Base-by-base conservation (phyloP, 208 protist genomes). In the Jaenimonas drosophilae region DNA sequence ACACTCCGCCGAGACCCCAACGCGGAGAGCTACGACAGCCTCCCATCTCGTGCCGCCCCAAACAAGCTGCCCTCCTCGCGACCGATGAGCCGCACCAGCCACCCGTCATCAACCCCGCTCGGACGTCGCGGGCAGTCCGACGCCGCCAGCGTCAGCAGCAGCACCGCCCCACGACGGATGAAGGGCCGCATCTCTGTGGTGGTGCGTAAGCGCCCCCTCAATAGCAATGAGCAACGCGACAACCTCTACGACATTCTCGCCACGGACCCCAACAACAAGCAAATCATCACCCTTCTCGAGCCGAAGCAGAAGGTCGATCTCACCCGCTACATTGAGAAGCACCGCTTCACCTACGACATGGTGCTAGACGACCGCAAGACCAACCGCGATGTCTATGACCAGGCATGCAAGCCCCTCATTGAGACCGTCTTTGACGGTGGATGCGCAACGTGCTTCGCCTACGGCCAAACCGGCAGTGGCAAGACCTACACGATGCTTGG, bases 251-350 rank as follows among this genome's bases (percentile, higher is more conserved):
- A 96, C 58, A 83, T 96, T 42, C 64, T 95, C 6, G 85, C 77
- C 1, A 88, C 80, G 12, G 87, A 95, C 49, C 67, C 78, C 14
- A 75, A 90, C 26, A 91, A 88, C 53, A 74, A 48, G 33, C 68
- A 72, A 36, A 75, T 59, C 49, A 80, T 95, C 32, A 76, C 77
- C 4, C 56, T 95, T 36, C 64, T 91, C 27, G 84, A 92, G 60
- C 82, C 85, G 11, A 87, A 88, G 28, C 77, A 95, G 36, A 96
- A 96, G 59, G 85, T 98, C 34, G 96, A 98, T 69, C 57, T 98
- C 17, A 96, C 83, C 16, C 96, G 95, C 45, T 98, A 97, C 64
- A 97, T 93, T 47, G 93, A 98, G 41, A 92, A 93, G 61, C 96
- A 98, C 49, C 77, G 84, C 28, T 98, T 98, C 60, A 76, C 75